Evolutionary conservation across 768 basidiomycete species (phyloP), one percentile per base, ranked within the genome.

Genomic region (Auriscalpium orientale): DNA sequence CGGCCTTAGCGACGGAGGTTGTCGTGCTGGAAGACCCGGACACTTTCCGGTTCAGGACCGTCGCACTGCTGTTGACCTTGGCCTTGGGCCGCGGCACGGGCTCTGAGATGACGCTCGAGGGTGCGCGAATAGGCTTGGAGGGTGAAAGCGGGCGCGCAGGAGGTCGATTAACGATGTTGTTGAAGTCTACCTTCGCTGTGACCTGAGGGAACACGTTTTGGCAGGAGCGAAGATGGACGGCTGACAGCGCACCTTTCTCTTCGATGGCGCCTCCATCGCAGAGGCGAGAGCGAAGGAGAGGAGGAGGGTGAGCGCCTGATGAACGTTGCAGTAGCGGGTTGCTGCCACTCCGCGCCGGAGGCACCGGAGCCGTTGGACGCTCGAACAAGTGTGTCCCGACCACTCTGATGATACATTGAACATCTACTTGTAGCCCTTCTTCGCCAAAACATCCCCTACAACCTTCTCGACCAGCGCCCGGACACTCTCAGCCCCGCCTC

Each of bases 51-150:
- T 59, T 47, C 10, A 60, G 55, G n/a, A 67, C 59, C 38, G 58
- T 66, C 13, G 80, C 80, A 61, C 74, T 80, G 57, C 72, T 77
- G 62, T 81, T 85, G 40, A 87, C 74, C 68, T 83, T 87, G 56
- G 81, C 83, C 65, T 74, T 85, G 13, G 82, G 80, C 54, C 79
- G 67, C 43, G 71, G 61, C 44, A 16, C 12, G 8, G 58, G 51
- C 7, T 57, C 56, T 11, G 54, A 37, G 2, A 53, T 8, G 45
- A 62, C 59, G 11, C 67, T 58, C 7, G 67, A 56, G 1, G 68
- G 67, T 0, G 73, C 64, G 21, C 65, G 63, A 2, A 64, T 49
- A 11, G 65, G 63, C 9, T 62, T 64, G 58, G 69, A 65, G 15
- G 80, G 80, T 9, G 83, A 84, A 10, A 67, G 62, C 13, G 83